Conservation (phyloP, 148 eudicot species). For the Rhododendron griersonianum region DNA sequence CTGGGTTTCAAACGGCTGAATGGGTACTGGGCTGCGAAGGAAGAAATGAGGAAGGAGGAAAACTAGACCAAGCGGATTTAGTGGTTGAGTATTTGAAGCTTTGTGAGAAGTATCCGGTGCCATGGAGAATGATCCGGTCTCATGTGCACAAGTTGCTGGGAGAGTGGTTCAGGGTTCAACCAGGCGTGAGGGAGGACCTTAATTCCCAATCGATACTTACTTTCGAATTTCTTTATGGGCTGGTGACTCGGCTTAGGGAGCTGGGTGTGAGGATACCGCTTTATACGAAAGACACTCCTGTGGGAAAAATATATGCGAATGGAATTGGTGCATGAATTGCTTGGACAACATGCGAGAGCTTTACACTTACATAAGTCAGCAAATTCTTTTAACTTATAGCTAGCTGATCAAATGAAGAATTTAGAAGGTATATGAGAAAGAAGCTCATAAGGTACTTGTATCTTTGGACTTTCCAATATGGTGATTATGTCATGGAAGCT, state of each 20-base stretch:
- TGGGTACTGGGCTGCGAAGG: constrained; percentile 49
- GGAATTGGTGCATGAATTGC: constrained; percentile 14
- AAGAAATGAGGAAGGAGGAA: constrained; percentile 34
- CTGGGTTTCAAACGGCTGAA: constrained; percentile 79
- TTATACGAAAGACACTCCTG: constrained; percentile 28
- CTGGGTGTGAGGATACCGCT: constrained; percentile 67
- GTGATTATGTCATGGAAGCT: constrained; percentile 3
- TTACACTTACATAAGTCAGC: background rate
- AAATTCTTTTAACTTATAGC: constrained; percentile 2
- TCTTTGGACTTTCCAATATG: background rate
- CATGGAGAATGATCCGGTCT: constrained; percentile 90
- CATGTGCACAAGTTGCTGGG: constrained; percentile 94
- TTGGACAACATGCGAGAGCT: background rate
- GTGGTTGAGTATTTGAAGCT: constrained; percentile 70
- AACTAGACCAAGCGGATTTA: constrained; percentile 67
- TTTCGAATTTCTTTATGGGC: constrained; percentile 65
- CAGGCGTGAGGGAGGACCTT: constrained; percentile 69
- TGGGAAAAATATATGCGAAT: constrained; percentile 11
- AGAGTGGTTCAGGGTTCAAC: constrained; percentile 82
- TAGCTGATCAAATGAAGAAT: background rate
- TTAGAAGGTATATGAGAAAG: background rate
- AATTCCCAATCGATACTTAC: constrained; percentile 63
- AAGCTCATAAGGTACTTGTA: background rate
- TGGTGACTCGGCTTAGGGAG: constrained; percentile 60
- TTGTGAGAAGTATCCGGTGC: constrained; percentile 83